Conservation (phyloP, 2,329 filamentous ascomycete genomes). For the Colletotrichum abscissum region DNA sequence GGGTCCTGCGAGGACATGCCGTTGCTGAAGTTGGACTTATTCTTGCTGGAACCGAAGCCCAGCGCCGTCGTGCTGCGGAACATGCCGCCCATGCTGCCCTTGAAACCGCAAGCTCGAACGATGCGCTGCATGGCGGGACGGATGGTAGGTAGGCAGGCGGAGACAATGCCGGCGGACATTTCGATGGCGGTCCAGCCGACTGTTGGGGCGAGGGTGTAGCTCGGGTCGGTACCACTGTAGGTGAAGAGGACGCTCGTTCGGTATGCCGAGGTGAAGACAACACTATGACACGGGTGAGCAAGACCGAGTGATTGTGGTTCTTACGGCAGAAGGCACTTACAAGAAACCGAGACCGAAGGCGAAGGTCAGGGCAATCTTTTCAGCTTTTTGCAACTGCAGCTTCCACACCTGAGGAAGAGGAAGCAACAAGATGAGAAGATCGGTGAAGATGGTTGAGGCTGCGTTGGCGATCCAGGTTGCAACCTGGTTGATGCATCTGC, state of each 20-base stretch:
- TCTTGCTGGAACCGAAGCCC: constrained; percentile 40
- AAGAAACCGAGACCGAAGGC: constrained; percentile 59
- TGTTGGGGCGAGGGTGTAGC: constrained; percentile 58
- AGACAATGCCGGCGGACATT: constrained; percentile 61
- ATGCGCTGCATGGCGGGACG: constrained; percentile 55
- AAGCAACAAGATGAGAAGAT: constrained; percentile 56
- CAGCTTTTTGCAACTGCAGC: constrained; percentile 51
- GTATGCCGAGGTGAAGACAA: constrained; percentile 60
- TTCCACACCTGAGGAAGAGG: constrained; percentile 59
- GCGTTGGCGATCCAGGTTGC: constrained; percentile 63
- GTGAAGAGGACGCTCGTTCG: constrained; percentile 59
- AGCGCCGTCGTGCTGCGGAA: constrained; percentile 37
- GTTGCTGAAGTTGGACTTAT: constrained; percentile 36
- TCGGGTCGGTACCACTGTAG: constrained; percentile 51
- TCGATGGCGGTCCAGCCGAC: constrained; percentile 62
- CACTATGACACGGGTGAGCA: constrained; percentile 41
- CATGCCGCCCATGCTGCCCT: constrained; percentile 46
- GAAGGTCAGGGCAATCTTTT: constrained; percentile 56
- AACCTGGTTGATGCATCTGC: constrained; percentile 60
- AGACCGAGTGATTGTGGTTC: fast-evolving
- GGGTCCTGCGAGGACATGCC: constrained; percentile 30
- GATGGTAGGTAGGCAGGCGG: constrained; percentile 64
- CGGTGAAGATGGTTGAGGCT: constrained; percentile 58
- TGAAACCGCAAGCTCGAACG: constrained; percentile 54
- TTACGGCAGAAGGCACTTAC: constrained; percentile 39